Percentiles rank a stretch among this genome's conserved stretches.
These are phyloP conservation scores for Alternaria gaisen DNA, from an alignment of 2,329 filamentous ascomycete genomes.

Conservation along the genomic window DNA sequence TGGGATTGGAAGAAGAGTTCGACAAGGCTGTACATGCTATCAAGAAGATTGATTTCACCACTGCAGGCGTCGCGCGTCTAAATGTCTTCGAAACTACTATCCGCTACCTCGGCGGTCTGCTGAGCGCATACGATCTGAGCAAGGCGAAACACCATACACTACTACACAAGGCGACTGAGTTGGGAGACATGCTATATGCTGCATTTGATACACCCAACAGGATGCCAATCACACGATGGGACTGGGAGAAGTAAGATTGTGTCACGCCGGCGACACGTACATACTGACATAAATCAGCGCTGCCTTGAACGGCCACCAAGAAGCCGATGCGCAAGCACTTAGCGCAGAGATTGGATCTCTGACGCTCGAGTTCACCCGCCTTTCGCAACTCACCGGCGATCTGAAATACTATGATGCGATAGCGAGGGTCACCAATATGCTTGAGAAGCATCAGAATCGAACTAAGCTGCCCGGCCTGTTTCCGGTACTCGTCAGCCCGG, in stretches of 20 bases:
- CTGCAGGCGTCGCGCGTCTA: constrained; percentile 44
- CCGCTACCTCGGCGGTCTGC: constrained; percentile 50
- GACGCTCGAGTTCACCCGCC: constrained; percentile 51
- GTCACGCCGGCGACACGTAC: background rate
- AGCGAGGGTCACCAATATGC: constrained; percentile 46
- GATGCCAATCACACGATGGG: constrained; percentile 53
- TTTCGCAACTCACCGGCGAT: constrained; percentile 51
- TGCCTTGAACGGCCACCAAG: constrained; percentile 40
- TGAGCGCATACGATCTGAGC: constrained; percentile 51
- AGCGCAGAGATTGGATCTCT: constrained; percentile 51
- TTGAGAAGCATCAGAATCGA: constrained; percentile 47
- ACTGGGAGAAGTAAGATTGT: constrained; percentile 47
- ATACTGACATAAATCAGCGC: constrained; percentile 34
- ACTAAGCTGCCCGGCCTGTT: constrained; percentile 51
- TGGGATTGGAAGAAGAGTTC: constrained; percentile 67
- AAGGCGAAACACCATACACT: constrained; percentile 47
- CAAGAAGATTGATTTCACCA: constrained; percentile 63
- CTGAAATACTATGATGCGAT: constrained; percentile 52
- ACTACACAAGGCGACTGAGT: constrained; percentile 51
- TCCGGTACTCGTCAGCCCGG: constrained; percentile 46
- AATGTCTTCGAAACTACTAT: constrained; percentile 55
- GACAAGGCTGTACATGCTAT: constrained; percentile 61
- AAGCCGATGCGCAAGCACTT: constrained; percentile 41
- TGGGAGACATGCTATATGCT: constrained; percentile 56
- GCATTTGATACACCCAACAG: constrained; percentile 56